Evolutionary conservation across 768 basidiomycete species (phyloP).

Genomic region (Mycena maculata): DNA sequence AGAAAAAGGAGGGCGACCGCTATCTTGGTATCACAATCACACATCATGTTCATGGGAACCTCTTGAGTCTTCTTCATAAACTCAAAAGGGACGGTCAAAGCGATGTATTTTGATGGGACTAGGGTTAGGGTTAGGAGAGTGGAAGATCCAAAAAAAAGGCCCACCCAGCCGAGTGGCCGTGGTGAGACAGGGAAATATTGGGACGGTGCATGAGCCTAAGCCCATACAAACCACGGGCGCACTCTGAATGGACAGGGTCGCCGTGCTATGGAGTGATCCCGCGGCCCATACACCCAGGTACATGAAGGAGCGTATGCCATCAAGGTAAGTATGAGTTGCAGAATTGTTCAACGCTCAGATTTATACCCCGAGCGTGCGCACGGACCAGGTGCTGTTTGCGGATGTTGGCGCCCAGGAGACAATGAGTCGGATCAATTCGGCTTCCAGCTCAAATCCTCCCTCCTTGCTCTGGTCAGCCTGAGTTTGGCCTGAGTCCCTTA

Average conservation of each 20-base stretch:
- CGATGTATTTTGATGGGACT: slow-evolving; percentile 1
- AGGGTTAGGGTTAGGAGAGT: slow-evolving; percentile 19
- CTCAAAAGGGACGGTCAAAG: background rate
- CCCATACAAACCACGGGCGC: slow-evolving; percentile 69
- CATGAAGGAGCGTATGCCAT: slow-evolving; percentile 35
- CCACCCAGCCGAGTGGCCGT: slow-evolving; percentile 61
- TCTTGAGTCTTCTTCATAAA: too few relatives aligned
- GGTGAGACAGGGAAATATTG: slow-evolving; percentile 83
- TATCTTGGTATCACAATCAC: too few relatives aligned
- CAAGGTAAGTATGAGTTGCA: slow-evolving; percentile 35
- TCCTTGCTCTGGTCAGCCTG: too few relatives aligned
- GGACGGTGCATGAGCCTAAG: slow-evolving; percentile 83
- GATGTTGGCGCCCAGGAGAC: background rate
- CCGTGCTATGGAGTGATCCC: slow-evolving; percentile 68
- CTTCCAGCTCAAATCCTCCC: too few relatives aligned
- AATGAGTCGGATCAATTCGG: too few relatives aligned
- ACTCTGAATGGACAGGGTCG: slow-evolving; percentile 77
- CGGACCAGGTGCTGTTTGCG: slow-evolving; percentile 1
- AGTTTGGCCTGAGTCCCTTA: too few relatives aligned
- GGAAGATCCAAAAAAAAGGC: slow-evolving; percentile 22
- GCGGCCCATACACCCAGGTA: slow-evolving; percentile 33
- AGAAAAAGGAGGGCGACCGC: too few relatives aligned
- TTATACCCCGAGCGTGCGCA: slow-evolving; percentile 1
- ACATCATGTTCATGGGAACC: too few relatives aligned
- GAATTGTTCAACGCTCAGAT: background rate